Evolutionary conservation across 441 rosid species (phyloP).

Genomic region (Lagerstroemia fauriei): DNA sequence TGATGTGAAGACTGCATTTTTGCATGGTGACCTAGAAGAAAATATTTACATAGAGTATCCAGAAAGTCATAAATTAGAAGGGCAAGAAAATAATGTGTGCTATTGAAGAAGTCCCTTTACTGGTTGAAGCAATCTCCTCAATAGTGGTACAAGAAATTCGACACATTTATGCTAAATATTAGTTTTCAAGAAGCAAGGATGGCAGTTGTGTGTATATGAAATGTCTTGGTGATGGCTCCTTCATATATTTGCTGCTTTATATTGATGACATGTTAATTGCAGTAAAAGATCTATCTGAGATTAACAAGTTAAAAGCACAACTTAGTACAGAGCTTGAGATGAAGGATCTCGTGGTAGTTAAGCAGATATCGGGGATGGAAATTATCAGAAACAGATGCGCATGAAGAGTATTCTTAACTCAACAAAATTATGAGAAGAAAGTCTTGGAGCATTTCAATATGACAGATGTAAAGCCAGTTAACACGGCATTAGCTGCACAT

Average conservation of each 20-base stretch:
- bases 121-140: not conserved
- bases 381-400: too few relatives aligned
- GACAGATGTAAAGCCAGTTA: not conserved
- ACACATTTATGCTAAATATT: too few relatives aligned
- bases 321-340: conserved; percentile 1
- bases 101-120: not conserved
- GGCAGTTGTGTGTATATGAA: not conserved
- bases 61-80: not conserved
- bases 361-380: not conserved
- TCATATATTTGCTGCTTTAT: not conserved
- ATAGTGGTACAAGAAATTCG: not conserved
- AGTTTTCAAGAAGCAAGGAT: not conserved
- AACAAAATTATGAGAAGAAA: conserved; percentile 4
- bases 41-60: too few relatives aligned
- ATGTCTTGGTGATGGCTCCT: not conserved
- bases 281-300: not conserved
- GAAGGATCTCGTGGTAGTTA: not conserved
- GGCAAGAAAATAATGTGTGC: not conserved
- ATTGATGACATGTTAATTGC: conserved; percentile 18
- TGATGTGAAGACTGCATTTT: not conserved
- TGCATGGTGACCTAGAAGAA: not conserved
- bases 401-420: too few relatives aligned
- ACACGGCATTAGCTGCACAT: not conserved
- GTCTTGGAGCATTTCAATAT: not conserved
- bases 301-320: not conserved